phyloP scores from a whole-genome alignment of 1,139 yeast species.

The Pichia sp. region DNA sequence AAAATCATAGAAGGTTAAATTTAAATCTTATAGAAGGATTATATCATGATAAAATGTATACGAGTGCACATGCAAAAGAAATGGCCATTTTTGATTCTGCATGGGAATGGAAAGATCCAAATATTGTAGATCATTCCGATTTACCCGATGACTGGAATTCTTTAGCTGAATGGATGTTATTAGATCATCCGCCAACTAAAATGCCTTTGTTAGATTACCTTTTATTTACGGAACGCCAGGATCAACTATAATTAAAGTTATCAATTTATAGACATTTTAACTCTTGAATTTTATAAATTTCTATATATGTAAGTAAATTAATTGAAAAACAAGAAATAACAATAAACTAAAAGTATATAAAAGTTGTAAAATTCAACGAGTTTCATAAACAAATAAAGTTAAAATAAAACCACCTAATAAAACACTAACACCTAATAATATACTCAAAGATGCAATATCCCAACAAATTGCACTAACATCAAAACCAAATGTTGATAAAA shows the following conservation, averaged over 20 bases:
- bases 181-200: constrained; percentile 11
- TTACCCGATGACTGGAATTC: constrained; percentile 3
- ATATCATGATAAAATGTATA: constrained; percentile 1
- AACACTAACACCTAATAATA: constrained; percentile 39
- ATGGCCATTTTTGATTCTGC: constrained; percentile 2
- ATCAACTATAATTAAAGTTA: neutral
- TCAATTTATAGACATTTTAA: neutral
- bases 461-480: constrained; percentile 66
- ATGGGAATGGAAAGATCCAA: constrained; percentile 8
- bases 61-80: constrained; percentile 8
- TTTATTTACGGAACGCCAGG: neutral
- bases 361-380: constrained; percentile 38
- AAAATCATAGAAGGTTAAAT: neutral
- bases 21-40: constrained; percentile 7
- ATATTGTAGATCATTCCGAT: neutral
- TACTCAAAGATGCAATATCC: constrained; percentile 52
- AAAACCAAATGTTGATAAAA: constrained; percentile 90
- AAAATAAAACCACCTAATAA: constrained; percentile 69
- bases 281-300: neutral
- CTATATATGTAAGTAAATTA: neutral
- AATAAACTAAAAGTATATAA: neutral
- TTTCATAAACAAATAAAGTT: constrained; percentile 68
- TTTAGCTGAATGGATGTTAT: constrained; percentile 7
- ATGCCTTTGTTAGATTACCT: constrained; percentile 9
- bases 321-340: too few relatives aligned